Base-by-base conservation (phyloP, 352 stramenopile species). In the Blastocystis sp. region DNA sequence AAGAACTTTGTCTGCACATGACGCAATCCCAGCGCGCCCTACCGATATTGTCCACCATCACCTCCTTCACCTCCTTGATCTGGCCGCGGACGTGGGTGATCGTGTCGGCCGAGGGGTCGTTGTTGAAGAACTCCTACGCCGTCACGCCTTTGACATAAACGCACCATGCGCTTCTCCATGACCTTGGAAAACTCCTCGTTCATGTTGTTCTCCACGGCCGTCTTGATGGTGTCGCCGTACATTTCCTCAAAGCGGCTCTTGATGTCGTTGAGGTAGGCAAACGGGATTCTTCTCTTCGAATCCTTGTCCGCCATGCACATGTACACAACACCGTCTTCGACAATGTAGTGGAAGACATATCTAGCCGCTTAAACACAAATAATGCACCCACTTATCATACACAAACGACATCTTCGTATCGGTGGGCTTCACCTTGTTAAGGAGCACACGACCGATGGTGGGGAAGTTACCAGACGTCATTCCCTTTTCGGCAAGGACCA, bases 1-100 rank as follows among this genome's bases (percentile, higher is more conserved):
- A 2, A 89, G 62, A 3, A 89, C 74, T 28, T 89, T 89, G 23
- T 81, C 82, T 88, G 34, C 17, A 17, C 0, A 76, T 88, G 4
- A 88, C 19, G 19, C 14, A 1, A 23, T 21, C 21, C 2, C 62
- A 5, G 7, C 28, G 10, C 38, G 0, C 40, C 7, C 1, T 59
- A 88, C 78, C 64, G 52, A 89, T 89, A 34, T 89, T 89, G 48
- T 89, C 66, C 56, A 89, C 76, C 70, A 86, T 86, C 62, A 89
- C 82, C 38, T 81, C 74, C 66, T 89, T 89, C 74, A 89, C 82
- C 28, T 86, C 82, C 53, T 84, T 76, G 60, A 89, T 89, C 43
- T 89, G 82, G 34, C 76, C 82, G 41, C 66, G 82, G 43, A 89
- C 82, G 34, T 86, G 62, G 34, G 70, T 86, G 53, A 89, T 87